phyloP scores from a whole-genome alignment of 192 early-diverging fungal genomes.

The Coemansia sp. region DNA sequence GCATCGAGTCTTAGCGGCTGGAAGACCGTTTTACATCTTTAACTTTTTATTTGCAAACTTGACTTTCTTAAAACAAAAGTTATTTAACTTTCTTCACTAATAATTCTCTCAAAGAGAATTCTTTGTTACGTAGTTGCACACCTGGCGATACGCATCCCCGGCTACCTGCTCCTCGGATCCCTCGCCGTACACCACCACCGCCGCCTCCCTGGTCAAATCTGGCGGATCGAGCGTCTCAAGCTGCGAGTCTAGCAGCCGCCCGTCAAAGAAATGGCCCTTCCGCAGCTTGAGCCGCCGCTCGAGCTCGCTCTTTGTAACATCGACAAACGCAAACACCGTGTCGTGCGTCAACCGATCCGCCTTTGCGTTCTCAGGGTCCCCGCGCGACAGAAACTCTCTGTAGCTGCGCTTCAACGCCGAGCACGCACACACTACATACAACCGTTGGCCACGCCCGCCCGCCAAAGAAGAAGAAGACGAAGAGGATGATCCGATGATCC shows the following conservation, averaged over 20 bases:
- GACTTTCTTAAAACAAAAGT: background rate
- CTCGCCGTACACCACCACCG: conserved; percentile 29
- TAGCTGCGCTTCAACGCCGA: conserved; percentile 63
- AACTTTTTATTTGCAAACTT: background rate
- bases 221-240: conserved; percentile 59
- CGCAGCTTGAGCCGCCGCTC: conserved; percentile 50
- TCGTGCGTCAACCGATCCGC: conserved; percentile 24
- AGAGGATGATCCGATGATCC: background rate
- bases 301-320: conserved; percentile 53
- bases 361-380: conserved; percentile 11
- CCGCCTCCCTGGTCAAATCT: conserved; percentile 29
- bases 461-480: background rate
- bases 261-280: conserved; percentile 56
- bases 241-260: conserved; percentile 59
- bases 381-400: conserved; percentile 58
- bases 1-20: conserved; percentile 51
- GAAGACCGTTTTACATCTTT: conserved; percentile 27
- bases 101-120: conserved; percentile 15
- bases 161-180: conserved; percentile 15
- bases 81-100: background rate
- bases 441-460: background rate
- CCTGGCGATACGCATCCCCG: conserved; percentile 12
- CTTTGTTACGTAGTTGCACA: conserved; percentile 13
- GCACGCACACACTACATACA: conserved; percentile 60
- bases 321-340: conserved; percentile 58